Conservation (phyloP, 495 filamentous ascomycete genomes). For the Hapsidospora chrysogenum region DNA sequence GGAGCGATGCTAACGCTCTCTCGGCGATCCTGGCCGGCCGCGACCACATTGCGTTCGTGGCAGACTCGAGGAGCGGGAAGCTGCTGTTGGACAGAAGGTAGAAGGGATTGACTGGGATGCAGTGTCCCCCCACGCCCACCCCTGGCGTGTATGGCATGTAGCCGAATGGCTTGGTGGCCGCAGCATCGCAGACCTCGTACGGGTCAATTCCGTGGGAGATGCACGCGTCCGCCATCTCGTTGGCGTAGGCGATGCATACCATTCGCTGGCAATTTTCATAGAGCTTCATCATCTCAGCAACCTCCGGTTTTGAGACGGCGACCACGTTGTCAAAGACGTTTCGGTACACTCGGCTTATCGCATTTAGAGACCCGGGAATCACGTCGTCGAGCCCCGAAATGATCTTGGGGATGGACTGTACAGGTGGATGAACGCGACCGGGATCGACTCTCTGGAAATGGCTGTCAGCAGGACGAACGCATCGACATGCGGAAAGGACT, state of each 20-base stretch:
- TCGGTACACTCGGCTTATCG: slow-evolving; percentile 14
- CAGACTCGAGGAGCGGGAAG: slow-evolving; percentile 15
- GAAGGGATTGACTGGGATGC: slow-evolving; percentile 22
- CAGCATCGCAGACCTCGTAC: slow-evolving; percentile 19
- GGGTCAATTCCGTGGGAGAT: slow-evolving; percentile 16
- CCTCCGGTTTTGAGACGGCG: slow-evolving; percentile 19
- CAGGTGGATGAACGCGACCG: slow-evolving; percentile 12
- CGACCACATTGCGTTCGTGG: slow-evolving; percentile 15
- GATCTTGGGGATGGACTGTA: slow-evolving; percentile 16
- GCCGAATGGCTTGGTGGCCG: slow-evolving; percentile 22
- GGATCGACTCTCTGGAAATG: slow-evolving; percentile 14
- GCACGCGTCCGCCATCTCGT: slow-evolving; percentile 26
- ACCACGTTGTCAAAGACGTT: slow-evolving; percentile 15
- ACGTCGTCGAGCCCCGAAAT: slow-evolving; percentile 18
- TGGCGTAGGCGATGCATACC: slow-evolving; percentile 20
- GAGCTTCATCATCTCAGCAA: slow-evolving; percentile 25
- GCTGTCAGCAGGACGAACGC: slow-evolving; percentile 1
- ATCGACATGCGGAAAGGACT: slow-evolving; percentile 1
- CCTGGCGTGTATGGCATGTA: slow-evolving; percentile 16
- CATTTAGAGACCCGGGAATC: slow-evolving; percentile 12
- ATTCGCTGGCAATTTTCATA: slow-evolving; percentile 26
- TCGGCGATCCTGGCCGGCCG: slow-evolving; percentile 13
- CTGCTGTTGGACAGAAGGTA: slow-evolving; percentile 17
- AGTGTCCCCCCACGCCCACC: slow-evolving; percentile 21
- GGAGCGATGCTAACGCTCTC: neutral